Conservation (phyloP, 257 asterid species). For the Linderniella brevidens region DNA sequence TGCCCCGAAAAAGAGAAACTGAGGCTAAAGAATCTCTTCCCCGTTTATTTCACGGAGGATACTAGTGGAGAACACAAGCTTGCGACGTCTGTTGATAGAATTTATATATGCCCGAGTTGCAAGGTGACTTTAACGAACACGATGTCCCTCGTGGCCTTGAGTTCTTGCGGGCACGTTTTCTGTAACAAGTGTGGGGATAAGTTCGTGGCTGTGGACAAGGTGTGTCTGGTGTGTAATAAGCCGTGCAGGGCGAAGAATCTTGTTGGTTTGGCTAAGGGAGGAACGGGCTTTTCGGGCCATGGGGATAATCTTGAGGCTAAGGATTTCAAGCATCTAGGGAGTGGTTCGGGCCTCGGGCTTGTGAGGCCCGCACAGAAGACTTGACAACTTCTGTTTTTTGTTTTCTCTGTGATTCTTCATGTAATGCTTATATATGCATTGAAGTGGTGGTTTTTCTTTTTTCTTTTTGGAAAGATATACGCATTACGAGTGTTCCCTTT, state of each 20-base stretch:
- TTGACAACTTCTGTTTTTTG: constrained; percentile 6
- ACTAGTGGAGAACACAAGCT: constrained; percentile 27
- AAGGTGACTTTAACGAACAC: constrained; percentile 79
- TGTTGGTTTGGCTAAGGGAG: constrained; percentile 67
- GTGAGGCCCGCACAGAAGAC: constrained; percentile 83
- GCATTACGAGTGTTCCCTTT: too few relatives aligned
- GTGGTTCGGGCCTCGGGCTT: constrained; percentile 87
- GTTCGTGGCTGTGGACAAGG: constrained; percentile 71
- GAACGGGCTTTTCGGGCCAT: constrained; percentile 91
- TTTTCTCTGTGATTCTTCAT: too few relatives aligned
- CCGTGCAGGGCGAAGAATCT: constrained; percentile 70
- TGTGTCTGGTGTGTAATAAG: constrained; percentile 64
- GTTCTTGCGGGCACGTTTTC: constrained; percentile 84
- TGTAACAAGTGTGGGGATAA: constrained; percentile 87
- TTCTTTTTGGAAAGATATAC: too few relatives aligned
- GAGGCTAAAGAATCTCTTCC: constrained; percentile 60
- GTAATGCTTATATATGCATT: too few relatives aligned
- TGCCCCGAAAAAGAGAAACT: constrained; percentile 88
- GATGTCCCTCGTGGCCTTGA: constrained; percentile 50
- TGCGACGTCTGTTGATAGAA: constrained; percentile 44
- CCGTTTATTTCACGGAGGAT: constrained; percentile 50
- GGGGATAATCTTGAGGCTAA: constrained; percentile 90
- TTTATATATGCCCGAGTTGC: constrained; percentile 79
- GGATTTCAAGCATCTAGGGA: constrained; percentile 86
- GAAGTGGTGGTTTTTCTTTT: too few relatives aligned